Evolutionary conservation across 2,329 filamentous ascomycete genomes (phyloP), one percentile per base, ranked within the genome.

Genomic region (Emydomyces testavorans): DNA sequence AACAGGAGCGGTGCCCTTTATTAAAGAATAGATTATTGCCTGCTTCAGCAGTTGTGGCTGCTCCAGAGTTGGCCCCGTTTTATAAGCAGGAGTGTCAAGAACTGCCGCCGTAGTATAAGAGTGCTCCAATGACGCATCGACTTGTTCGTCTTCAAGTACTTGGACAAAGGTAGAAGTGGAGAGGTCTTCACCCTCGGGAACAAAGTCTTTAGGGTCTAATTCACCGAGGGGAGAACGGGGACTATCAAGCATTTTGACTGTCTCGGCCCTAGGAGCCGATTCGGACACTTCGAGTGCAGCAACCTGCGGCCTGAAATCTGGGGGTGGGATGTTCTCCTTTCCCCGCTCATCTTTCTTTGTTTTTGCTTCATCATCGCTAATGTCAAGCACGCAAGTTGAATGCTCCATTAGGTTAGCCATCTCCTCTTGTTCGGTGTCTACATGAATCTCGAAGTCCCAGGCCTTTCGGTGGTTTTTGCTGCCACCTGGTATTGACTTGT

Each of bases 391-490:
- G 54, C 83, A 82, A 6, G 90, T 90, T 48, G 83, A 83, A 70
- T 95, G 90, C 66, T 95, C 85, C 69, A 96, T 85, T 32, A 94
- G 71, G 59, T 94, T 95, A 58, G 88, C 86, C 66, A 92, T 85
- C 62, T 94, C 83, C 61, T 95, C 85, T 62, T 94, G 85, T 6
- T 83, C 78, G 0, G 85, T 87, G 65, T 98, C 90, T 62, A 94
- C 86, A 62, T 95, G 82, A 59, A 98, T 96, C 50, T 90, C 84
- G 62, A 98, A 96, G 71, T 83, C 83, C 89, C 88, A 95, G 50
- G 65, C 62, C 50, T 73, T 75, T 18, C 73, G 69, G 4, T 67
- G 72, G 68, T 50, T 75, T 75, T 28, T 78, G 74, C 60, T 83
- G 77, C 57, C 74, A 64, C 46, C 75, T 71, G 18, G 71, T 15